Base-by-base conservation (phyloP, 495 filamentous ascomycete genomes). In the Geopyxis carbonaria region DNA sequence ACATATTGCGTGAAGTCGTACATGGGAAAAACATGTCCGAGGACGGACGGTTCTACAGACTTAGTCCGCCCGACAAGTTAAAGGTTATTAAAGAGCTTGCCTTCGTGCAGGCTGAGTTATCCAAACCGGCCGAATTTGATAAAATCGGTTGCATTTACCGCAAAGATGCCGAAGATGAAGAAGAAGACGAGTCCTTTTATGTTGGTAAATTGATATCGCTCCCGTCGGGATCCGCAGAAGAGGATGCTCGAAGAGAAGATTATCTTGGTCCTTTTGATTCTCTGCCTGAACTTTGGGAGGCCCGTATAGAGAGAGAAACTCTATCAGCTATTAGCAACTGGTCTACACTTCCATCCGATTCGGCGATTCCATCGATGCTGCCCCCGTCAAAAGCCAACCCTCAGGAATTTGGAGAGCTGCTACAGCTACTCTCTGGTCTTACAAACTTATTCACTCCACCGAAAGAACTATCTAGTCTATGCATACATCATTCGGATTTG, bases 401-500 rank as follows among this genome's bases (percentile, higher is more conserved):
- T 10, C 51, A 55, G 15, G 38, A 51, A 37, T 55, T 56, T 27
- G 52, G 51, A 8, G 47, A 56, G 33, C 31, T 55, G 20, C 38
- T 51, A 14, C 47, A 56, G 18, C 37, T 55, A 13, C 40, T 56
- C 20, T 42, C 44, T 10, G 47, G 51, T 14, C 38, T 56, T 7
- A 51, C 51, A 5, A 47, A 22, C 11, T 8, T 55, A 10, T 56
- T 56, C 32, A 37, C 40, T 15, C 52, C 52, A 14, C 52, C 52
- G 11, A 44, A 50, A 25, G 39, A 56, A 30, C 22, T 56, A 27
- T 45, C 52, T 27, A 42, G 34, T 7, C 52, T 56, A n/a, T 55
- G 51, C 38, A 56, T 56, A 34, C 52, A 56, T 13, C 52, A 56
- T n/a, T 56, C 51, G 7, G 52, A 56, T 32, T 32, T 56, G 16